Evolutionary conservation across 2,329 filamentous ascomycete species (phyloP).

Genomic region (Paraphoma chrysanthemicola): DNA sequence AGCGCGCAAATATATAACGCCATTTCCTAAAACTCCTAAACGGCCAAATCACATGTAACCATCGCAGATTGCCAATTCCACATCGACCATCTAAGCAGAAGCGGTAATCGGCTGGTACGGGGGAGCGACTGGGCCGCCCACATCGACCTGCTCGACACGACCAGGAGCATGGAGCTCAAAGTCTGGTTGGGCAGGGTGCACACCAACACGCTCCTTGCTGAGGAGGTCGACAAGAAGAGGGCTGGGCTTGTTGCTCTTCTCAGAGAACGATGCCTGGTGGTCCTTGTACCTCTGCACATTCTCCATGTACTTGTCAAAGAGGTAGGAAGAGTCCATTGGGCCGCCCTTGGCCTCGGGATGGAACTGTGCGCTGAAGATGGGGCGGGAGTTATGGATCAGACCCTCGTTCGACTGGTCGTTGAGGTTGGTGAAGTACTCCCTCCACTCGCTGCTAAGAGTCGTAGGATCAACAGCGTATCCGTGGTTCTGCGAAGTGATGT

Average conservation of each 20-base stretch:
- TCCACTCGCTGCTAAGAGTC: slow-evolving; percentile 85
- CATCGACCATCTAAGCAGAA: slow-evolving; percentile 26
- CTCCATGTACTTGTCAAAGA: slow-evolving; percentile 96
- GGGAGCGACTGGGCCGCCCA: slow-evolving; percentile 37
- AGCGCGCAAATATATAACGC: too few relatives aligned
- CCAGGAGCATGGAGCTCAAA: slow-evolving; percentile 40
- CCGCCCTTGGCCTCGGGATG: slow-evolving; percentile 98
- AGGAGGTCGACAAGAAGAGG: slow-evolving; percentile 89
- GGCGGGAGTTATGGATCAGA: slow-evolving; percentile 93
- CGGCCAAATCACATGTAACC: background rate
- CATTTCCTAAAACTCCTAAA: background rate
- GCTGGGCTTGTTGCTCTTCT: slow-evolving; percentile 86
- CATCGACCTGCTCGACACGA: slow-evolving; percentile 35
- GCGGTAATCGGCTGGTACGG: slow-evolving; percentile 44
- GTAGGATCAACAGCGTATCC: slow-evolving; percentile 91
- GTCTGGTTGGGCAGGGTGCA: slow-evolving; percentile 57
- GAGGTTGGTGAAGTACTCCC: slow-evolving; percentile 98
- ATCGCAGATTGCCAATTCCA: background rate
- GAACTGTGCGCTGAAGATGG: slow-evolving; percentile 99
- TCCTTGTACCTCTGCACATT: slow-evolving; percentile 90
- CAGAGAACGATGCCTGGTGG: slow-evolving; percentile 72
- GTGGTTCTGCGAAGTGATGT: slow-evolving; percentile 98
- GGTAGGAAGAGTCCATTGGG: slow-evolving; percentile 91
- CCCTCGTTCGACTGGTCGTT: slow-evolving; percentile 98
- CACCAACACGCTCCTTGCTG: slow-evolving; percentile 92